These are phyloP conservation scores for Chimonanthus praecox DNA, from an alignment of 164 flowering plant species.

Conservation along the genomic window DNA sequence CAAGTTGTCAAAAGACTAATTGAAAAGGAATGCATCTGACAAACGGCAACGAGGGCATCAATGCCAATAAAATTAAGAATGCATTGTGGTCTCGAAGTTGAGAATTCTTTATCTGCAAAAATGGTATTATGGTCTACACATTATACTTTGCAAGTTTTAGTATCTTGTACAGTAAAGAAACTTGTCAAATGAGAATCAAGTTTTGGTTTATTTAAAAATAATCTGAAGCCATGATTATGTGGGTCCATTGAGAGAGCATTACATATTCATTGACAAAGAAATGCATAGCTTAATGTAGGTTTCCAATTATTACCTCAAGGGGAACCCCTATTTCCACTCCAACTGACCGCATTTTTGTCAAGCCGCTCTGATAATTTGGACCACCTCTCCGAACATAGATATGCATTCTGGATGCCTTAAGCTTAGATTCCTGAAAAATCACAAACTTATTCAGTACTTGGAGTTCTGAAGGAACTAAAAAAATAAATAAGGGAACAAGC, in stretches of 20 bases:
- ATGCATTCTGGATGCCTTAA: conserved; percentile 88
- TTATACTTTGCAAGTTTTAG: too few relatives aligned
- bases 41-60: not conserved
- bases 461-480: not conserved
- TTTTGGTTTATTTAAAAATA: too few relatives aligned
- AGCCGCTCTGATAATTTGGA: conserved; percentile 86
- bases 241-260: too few relatives aligned
- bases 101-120: not conserved
- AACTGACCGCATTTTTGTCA: conserved; percentile 79
- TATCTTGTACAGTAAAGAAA: too few relatives aligned
- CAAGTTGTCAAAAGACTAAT: not conserved
- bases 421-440: conserved; percentile 54
- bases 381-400: conserved; percentile 93
- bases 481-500: not conserved
- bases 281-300: not conserved
- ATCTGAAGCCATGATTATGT: too few relatives aligned
- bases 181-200: too few relatives aligned
- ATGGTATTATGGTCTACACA: too few relatives aligned
- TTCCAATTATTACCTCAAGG: conserved; percentile 51
- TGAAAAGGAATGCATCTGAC: not conserved
- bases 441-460: not conserved
- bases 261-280: not conserved
- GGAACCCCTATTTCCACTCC: conserved; percentile 85
- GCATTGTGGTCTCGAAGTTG: not conserved
- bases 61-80: not conserved